A percentile compares a stretch with the other conserved stretches of the same genome.
Conservation (phyloP, 495 filamentous ascomycete species). For the Penicilliopsis zonata region DNA sequence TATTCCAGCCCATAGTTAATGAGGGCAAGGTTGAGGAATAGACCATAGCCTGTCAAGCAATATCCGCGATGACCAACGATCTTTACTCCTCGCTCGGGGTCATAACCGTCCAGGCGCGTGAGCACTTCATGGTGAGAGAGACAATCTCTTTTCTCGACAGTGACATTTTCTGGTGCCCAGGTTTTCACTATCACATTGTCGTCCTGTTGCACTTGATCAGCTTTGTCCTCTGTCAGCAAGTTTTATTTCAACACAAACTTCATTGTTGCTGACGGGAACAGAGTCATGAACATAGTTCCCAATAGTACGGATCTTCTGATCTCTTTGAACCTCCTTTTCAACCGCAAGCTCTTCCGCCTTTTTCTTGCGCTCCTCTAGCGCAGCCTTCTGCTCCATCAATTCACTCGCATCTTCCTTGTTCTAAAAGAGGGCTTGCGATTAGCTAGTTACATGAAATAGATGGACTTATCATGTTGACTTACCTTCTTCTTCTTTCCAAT, state of each 20-base stretch:
- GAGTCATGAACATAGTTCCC: slow-evolving; percentile 91
- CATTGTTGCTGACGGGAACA: slow-evolving; percentile 83
- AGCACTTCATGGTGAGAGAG: slow-evolving; percentile 95
- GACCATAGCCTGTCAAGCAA: slow-evolving; percentile 77
- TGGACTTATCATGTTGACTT: slow-evolving; percentile 1
- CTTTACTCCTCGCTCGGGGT: slow-evolving; percentile 87
- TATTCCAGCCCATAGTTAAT: slow-evolving; percentile 93
- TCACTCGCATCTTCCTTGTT: slow-evolving; percentile 75
- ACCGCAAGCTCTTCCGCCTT: slow-evolving; percentile 56
- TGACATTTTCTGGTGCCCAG: slow-evolving; percentile 67
- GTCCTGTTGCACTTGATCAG: slow-evolving; percentile 43
- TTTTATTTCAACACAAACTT: slow-evolving; percentile 45
- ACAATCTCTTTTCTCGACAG: slow-evolving; percentile 54
- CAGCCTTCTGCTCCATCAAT: slow-evolving; percentile 60
- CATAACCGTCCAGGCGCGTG: slow-evolving; percentile 76
- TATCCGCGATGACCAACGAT: slow-evolving; percentile 93
- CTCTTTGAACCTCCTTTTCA: slow-evolving; percentile 61
- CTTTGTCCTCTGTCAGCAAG: no score
- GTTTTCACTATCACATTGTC: slow-evolving; percentile 64
- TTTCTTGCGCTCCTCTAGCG: slow-evolving; percentile 70
- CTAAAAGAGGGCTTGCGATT: slow-evolving; percentile 19
- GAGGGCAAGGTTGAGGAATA: slow-evolving; percentile 87
- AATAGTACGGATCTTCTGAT: slow-evolving; percentile 68
- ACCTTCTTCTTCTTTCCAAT: slow-evolving; percentile 91
- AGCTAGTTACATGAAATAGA: not conserved